Percentiles rank a stretch among this genome's conserved stretches.
Evolutionary conservation across 495 filamentous ascomycete genomes (phyloP).

Genomic region (Penicillium flavigenum): DNA sequence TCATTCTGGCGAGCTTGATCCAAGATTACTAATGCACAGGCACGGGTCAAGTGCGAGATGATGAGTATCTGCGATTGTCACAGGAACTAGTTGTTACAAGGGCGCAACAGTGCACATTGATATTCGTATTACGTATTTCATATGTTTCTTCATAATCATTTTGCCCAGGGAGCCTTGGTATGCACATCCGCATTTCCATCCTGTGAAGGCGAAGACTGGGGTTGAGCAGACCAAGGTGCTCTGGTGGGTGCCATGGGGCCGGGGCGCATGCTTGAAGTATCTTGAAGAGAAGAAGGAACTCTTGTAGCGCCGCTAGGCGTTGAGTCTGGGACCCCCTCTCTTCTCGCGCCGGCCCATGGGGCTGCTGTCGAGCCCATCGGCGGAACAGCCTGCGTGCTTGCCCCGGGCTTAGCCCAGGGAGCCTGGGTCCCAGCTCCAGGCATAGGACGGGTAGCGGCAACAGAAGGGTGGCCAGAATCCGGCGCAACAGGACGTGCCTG

Average conservation of each 20-base stretch:
- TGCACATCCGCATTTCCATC: constrained; percentile 22
- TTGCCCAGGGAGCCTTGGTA: constrained; percentile 48
- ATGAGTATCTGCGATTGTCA: not conserved
- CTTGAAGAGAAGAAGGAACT: constrained; percentile 20
- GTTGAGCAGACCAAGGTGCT: constrained; percentile 43
- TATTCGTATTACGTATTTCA: not conserved
- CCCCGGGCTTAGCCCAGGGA: constrained; percentile 45
- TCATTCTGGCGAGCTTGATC: not conserved
- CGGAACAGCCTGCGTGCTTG: constrained; percentile 18
- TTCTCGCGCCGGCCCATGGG: constrained; percentile 41
- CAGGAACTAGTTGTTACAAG: not conserved
- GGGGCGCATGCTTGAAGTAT: constrained; percentile 38
- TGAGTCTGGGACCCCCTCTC: constrained; percentile 13
- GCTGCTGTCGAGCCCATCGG: constrained; percentile 40
- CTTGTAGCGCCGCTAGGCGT: constrained; percentile 10
- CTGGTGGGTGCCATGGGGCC: constrained; percentile 44
- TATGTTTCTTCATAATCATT: constrained; percentile 17
- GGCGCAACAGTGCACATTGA: not conserved
- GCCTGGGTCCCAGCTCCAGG: constrained; percentile 42
- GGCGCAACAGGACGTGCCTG: constrained; percentile 34
- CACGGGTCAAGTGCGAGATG: not conserved
- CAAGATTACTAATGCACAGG: not conserved
- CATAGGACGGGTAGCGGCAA: constrained; percentile 20
- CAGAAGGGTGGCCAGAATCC: constrained; percentile 19
- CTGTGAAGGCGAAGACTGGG: constrained; percentile 26